Conservation (phyloP, 768 basidiomycete species). For the Amanita inopinata region DNA sequence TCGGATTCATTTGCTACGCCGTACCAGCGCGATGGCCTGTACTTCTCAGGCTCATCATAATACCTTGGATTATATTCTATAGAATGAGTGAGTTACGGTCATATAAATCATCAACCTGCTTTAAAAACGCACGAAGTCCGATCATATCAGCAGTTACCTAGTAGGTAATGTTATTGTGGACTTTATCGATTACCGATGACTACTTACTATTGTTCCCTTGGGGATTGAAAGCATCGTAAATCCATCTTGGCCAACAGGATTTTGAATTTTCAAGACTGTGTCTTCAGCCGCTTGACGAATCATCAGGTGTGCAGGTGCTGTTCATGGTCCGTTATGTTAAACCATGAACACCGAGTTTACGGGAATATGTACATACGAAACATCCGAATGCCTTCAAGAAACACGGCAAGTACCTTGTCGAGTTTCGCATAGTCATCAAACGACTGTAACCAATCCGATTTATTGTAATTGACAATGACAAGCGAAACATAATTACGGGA, state of each 20-base stretch:
- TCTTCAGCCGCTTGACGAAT: conserved; percentile 35
- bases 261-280: conserved; percentile 30
- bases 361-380: conserved; percentile 27
- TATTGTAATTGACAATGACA: neutral
- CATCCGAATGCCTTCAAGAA: conserved; percentile 34
- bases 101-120: no score
- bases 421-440: conserved; percentile 32
- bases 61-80: conserved; percentile 42
- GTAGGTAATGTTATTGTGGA: neutral
- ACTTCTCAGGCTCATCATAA: conserved; percentile 37
- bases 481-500: conserved; percentile 17
- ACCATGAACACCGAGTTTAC: neutral
- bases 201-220: conserved; percentile 29
- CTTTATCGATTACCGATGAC: no score
- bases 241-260: conserved; percentile 30
- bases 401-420: conserved; percentile 31
- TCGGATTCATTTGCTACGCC: conserved; percentile 32
- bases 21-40: conserved; percentile 43
- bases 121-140: conserved; percentile 33
- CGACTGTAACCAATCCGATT: conserved; percentile 15
- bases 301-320: conserved; percentile 31
- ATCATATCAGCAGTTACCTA: conserved; percentile 38
- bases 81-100: neutral
- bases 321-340: neutral
- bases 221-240: conserved; percentile 24